These are phyloP conservation scores for Senna tora DNA, from an alignment of 306 rosid species.

Conservation along the genomic window DNA sequence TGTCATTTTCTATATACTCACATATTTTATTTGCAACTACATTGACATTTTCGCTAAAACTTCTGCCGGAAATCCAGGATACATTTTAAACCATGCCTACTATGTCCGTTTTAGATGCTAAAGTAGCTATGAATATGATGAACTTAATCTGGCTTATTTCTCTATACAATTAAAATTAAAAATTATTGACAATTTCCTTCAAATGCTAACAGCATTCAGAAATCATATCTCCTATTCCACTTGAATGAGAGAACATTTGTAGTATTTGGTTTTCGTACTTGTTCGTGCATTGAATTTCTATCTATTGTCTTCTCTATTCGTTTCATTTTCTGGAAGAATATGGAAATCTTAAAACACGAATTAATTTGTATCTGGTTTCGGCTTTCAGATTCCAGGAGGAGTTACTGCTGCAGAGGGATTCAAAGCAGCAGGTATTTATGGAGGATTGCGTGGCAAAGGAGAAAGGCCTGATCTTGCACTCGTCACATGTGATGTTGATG, in stretches of 20 bases:
- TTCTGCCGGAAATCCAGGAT: background rate
- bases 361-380: slow-evolving; percentile 29
- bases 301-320: background rate
- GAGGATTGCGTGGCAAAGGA: slow-evolving; percentile 80
- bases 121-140: background rate
- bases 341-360: background rate
- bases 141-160: background rate
- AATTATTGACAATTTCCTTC: too few species aligned
- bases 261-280: background rate
- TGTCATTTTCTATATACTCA: background rate
- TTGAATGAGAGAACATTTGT: background rate
- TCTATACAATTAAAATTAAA: too few species aligned
- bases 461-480: slow-evolving; percentile 92
- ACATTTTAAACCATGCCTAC: background rate
- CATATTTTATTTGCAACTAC: background rate
- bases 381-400: slow-evolving; percentile 79
- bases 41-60: background rate
- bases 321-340: background rate
- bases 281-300: background rate
- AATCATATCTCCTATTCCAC: background rate
- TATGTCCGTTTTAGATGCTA: too few species aligned
- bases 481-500: slow-evolving; percentile 92
- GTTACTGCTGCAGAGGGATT: slow-evolving; percentile 93
- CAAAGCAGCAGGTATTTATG: slow-evolving; percentile 83
- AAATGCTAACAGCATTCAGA: too few species aligned